Base-by-base conservation (phyloP, 2,329 filamentous ascomycete species). In the Fusarium heterosporum region DNA sequence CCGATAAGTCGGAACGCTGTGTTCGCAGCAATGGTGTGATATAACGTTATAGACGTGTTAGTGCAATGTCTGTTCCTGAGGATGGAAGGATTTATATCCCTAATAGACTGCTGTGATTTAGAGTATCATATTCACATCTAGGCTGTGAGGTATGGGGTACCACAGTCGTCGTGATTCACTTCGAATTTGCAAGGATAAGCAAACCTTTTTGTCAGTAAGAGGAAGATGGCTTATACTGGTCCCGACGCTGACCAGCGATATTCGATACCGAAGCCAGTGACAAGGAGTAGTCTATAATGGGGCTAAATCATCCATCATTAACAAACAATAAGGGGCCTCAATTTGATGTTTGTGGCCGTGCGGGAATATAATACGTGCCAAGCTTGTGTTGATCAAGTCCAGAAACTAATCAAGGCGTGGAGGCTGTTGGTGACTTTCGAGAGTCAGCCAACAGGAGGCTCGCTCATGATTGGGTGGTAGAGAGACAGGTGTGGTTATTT, bases 1-100 rank as follows among this genome's bases (percentile, higher is more conserved):
- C 46, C 43, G 48, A 63, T 53, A 60, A 40, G 57, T 60, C 52
- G 50, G 61, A 43, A 55, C 64, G 50, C 51, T 48, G 48, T 45
- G 51, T 54, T 59, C 58, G 51, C 54, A 55, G 56, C 36, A 47
- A 70, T 56, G 66, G 66, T 61, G 69, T 66, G 63, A 61, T 70
- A 64, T 48, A 61, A 56, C 29, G 36, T 39, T 49, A 42, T 50
- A 50, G 48, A 66, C 43, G 45, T 52, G 56, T 63, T 41, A 53
- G 59, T 68, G 66, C 57, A 66, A 55, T 66, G 22, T 50, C 52
- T 54, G 57, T 61, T 55, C 45, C 49, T n/a, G 39, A 49, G 62
- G 41, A 50, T 53, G 55, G 60, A 42, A 45, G 55, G 39, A 22
- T 40, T 56, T 43, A 56, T 60, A 51, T 64, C 66, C 66, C 51